Evolutionary conservation across 108 stramenopile genomes (phyloP).

Genomic region (Seminavis robusta): DNA sequence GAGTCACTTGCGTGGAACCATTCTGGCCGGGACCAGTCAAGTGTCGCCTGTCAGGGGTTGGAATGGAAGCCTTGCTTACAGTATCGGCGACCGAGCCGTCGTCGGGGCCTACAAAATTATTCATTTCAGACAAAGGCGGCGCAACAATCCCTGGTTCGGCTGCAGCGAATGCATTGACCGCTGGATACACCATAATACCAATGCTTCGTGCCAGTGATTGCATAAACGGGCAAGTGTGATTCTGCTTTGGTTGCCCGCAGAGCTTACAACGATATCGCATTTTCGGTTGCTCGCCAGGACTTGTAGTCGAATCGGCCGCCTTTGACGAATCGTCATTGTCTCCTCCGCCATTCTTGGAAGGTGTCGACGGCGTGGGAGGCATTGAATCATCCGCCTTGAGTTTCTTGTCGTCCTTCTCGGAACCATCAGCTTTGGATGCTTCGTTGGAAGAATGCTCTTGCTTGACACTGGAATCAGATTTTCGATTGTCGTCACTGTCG

Average conservation of each 20-base stretch:
- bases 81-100: slow-evolving; percentile 28
- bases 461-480: slow-evolving; percentile 13
- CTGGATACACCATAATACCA: slow-evolving; percentile 70
- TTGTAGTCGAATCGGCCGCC: background rate
- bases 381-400: background rate
- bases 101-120: slow-evolving; percentile 56
- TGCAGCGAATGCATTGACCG: slow-evolving; percentile 71
- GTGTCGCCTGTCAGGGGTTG: slow-evolving; percentile 30
- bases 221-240: slow-evolving; percentile 68
- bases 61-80: too few relatives aligned
- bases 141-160: slow-evolving; percentile 69
- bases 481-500: slow-evolving; percentile 4
- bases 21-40: slow-evolving; percentile 6
- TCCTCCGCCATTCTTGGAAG: background rate
- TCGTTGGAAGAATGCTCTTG: slow-evolving; percentile 13
- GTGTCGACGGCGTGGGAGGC: background rate
- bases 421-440: background rate
- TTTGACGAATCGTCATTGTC: background rate
- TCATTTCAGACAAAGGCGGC: slow-evolving; percentile 71
- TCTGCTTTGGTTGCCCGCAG: slow-evolving; percentile 78
- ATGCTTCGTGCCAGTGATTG: slow-evolving; percentile 69
- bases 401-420: background rate
- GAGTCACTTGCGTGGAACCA: slow-evolving; percentile 43
- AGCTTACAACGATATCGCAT: slow-evolving; percentile 77
- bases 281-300: slow-evolving; percentile 14